A percentile compares a stretch with the other conserved stretches of the same genome.
Evolutionary conservation across 805 yeast genomes (phyloP).

Genomic region (Metschnikowia lochheadii): DNA sequence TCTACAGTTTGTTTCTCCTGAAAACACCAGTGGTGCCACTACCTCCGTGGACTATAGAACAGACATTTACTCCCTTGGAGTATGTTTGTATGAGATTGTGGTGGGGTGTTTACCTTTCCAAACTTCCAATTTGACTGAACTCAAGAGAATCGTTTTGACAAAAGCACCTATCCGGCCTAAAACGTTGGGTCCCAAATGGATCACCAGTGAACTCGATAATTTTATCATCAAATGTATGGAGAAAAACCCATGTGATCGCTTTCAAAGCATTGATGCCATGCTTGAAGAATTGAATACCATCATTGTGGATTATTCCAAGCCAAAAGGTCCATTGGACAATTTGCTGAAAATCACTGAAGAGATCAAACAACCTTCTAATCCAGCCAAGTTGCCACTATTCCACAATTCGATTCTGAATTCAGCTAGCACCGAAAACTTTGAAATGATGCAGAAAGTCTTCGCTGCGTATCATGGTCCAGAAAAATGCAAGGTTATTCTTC

Average conservation of each 20-base stretch:
- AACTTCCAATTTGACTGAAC: conserved; percentile 34
- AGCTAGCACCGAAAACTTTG: neutral
- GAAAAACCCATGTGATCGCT: conserved; percentile 39
- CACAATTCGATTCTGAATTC: conserved; percentile 9
- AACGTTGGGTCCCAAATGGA: conserved; percentile 23
- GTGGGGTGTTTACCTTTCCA: conserved; percentile 44
- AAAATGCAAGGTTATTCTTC: conserved; percentile 22
- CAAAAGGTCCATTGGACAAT: neutral
- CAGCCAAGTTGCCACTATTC: conserved; percentile 8
- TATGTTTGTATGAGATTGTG: conserved; percentile 46
- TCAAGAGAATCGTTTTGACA: conserved; percentile 38
- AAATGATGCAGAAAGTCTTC: conserved; percentile 1
- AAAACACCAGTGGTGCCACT: conserved; percentile 38
- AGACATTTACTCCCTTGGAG: conserved; percentile 47
- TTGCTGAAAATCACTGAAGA: neutral
- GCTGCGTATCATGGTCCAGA: conserved; percentile 8
- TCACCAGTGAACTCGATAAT: conserved; percentile 30
- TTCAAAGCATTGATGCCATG: conserved; percentile 29
- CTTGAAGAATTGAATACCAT: conserved; percentile 33
- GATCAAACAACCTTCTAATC: neutral
- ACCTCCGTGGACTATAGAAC: conserved; percentile 43
- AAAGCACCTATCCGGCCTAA: conserved; percentile 41
- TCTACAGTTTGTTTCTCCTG: conserved; percentile 50
- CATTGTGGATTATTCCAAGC: conserved; percentile 17
- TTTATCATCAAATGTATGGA: conserved; percentile 41